These are phyloP conservation scores for Pecoramyces ruminantium DNA, from an alignment of 192 early-diverging fungal genomes.

Conservation along the genomic window DNA sequence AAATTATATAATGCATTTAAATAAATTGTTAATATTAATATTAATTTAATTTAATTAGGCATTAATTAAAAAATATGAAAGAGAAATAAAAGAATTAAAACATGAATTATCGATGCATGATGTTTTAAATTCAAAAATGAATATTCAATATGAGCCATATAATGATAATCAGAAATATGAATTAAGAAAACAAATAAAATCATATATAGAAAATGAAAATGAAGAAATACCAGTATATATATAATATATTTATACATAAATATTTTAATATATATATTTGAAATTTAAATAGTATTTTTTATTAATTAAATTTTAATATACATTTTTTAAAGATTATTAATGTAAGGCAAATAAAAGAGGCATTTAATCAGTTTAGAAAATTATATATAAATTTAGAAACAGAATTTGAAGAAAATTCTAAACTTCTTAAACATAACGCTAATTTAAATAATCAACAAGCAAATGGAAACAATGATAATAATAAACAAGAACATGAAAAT, in stretches of 20 bases:
- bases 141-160: slow-evolving; percentile 38
- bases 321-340: slow-evolving; percentile 27
- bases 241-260: too few species aligned
- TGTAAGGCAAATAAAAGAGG: slow-evolving; percentile 34
- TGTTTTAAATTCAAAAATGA: slow-evolving; percentile 24
- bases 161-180: slow-evolving; percentile 28
- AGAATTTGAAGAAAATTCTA: slow-evolving; percentile 18
- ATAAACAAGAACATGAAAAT: not conserved
- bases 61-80: slow-evolving; percentile 44
- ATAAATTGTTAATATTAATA: too few species aligned
- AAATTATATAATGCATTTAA: too few species aligned
- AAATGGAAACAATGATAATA: slow-evolving; percentile 6
- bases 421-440: not conserved
- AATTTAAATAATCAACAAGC: not conserved
- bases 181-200: slow-evolving; percentile 21
- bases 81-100: slow-evolving; percentile 36
- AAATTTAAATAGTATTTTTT: too few species aligned
- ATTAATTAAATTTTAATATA: too few species aligned
- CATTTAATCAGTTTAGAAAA: slow-evolving; percentile 22
- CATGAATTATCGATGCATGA: slow-evolving; percentile 50
- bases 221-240: slow-evolving; percentile 25
- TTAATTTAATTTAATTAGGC: too few species aligned
- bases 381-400: slow-evolving; percentile 26
- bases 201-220: slow-evolving; percentile 28
- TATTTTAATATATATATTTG: too few species aligned